Conservation (phyloP, 2,329 filamentous ascomycete species). For the Cladophialophora psammophila region DNA sequence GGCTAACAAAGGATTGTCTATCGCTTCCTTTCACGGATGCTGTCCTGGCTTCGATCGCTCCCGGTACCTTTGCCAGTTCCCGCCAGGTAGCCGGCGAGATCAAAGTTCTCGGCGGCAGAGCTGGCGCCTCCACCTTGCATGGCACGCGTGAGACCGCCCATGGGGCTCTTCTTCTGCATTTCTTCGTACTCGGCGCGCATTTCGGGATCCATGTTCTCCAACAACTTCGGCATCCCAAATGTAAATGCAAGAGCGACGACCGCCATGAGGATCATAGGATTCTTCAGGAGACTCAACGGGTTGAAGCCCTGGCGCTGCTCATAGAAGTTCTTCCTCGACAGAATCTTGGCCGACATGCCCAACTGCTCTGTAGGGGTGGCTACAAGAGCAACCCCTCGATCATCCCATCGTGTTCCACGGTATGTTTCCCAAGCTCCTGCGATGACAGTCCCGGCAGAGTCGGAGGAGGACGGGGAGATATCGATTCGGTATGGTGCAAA, state of each 20-base stretch:
- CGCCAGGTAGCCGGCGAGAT: slow-evolving; percentile 73
- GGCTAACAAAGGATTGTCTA: slow-evolving; percentile 6
- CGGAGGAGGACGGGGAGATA: slow-evolving; percentile 52
- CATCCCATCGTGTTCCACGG: slow-evolving; percentile 40
- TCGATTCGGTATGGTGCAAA: slow-evolving; percentile 86
- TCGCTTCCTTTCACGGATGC: slow-evolving; percentile 35
- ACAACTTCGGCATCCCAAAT: slow-evolving; percentile 90
- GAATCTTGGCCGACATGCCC: slow-evolving; percentile 67
- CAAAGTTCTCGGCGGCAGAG: slow-evolving; percentile 66
- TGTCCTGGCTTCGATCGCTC: slow-evolving; percentile 25
- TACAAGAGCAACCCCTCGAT: slow-evolving; percentile 36
- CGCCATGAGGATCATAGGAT: slow-evolving; percentile 95
- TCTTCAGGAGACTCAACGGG: slow-evolving; percentile 83
- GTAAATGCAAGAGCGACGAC: slow-evolving; percentile 82
- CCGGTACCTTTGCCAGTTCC: slow-evolving; percentile 51
- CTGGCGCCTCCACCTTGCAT: slow-evolving; percentile 60
- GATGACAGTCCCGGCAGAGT: slow-evolving; percentile 49
- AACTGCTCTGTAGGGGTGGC: slow-evolving; percentile 47
- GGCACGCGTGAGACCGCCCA: slow-evolving; percentile 64
- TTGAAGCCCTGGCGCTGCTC: slow-evolving; percentile 77
- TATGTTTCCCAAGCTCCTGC: slow-evolving; percentile 38
- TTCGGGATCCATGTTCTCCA: slow-evolving; percentile 99
- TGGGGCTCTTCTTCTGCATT: slow-evolving; percentile 77
- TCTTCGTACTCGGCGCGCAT: slow-evolving; percentile 91
- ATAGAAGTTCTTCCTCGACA: slow-evolving; percentile 76